Evolutionary conservation across 768 basidiomycete genomes (phyloP).

Genomic region (Trametes elegans): DNA sequence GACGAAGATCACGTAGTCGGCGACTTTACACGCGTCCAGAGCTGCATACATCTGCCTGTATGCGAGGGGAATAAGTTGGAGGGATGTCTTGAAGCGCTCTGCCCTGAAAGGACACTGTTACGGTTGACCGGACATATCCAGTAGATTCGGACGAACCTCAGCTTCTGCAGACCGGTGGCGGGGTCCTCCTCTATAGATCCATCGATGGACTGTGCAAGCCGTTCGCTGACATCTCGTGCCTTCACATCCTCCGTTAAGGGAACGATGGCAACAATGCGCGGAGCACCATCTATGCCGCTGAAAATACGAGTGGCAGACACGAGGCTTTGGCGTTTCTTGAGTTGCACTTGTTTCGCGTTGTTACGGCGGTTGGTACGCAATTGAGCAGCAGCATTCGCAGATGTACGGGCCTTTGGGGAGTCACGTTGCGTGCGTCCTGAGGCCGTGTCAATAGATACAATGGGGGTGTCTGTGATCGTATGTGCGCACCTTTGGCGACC

Average conservation of each 20-base stretch:
- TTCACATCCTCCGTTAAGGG: constrained; percentile 73
- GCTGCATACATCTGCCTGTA: constrained; percentile 72
- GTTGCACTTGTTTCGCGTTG: constrained; percentile 80
- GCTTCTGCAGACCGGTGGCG: constrained; percentile 57
- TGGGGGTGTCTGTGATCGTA: background rate
- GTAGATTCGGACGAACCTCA: constrained; percentile 49
- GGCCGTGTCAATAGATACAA: background rate
- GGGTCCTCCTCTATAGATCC: constrained; percentile 51
- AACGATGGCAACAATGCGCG: constrained; percentile 85
- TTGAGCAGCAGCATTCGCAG: constrained; percentile 58
- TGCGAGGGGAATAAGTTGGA: constrained; percentile 81
- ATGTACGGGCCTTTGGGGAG: constrained; percentile 50
- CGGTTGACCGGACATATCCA: background rate
- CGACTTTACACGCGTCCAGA: constrained; percentile 81
- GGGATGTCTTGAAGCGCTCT: constrained; percentile 85
- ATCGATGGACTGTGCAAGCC: constrained; percentile 61
- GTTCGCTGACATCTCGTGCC: constrained; percentile 47
- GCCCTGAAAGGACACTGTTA: constrained; percentile 56
- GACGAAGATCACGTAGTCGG: constrained; percentile 87
- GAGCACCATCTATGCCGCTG: constrained; percentile 71
- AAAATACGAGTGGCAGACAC: constrained; percentile 76
- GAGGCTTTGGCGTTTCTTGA: constrained; percentile 65
- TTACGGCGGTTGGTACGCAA: constrained; percentile 77
- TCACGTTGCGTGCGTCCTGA: constrained; percentile 58
- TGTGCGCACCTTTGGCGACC: constrained; percentile 68